Percentiles rank a stretch among this genome's conserved stretches.
Conservation (phyloP, 306 rosid species). For the Carpinus viminea region DNA sequence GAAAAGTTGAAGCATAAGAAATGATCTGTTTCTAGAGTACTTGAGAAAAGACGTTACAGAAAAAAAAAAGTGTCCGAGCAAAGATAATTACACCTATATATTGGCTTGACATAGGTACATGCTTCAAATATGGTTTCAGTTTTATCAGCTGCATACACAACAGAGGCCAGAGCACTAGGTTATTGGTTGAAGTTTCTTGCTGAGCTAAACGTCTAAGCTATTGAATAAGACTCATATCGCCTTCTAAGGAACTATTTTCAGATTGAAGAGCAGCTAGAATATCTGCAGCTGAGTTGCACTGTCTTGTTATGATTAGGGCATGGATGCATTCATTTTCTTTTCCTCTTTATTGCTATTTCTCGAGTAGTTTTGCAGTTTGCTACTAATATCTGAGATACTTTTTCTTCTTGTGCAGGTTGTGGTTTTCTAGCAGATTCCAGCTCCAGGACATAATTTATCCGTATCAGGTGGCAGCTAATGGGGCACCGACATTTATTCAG, state of each 20-base stretch:
- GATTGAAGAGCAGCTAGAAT: no score
- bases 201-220: not conserved
- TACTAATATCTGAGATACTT: constrained; percentile 28
- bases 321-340: constrained; percentile 2
- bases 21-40: not conserved
- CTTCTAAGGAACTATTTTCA: no score
- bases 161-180: not conserved
- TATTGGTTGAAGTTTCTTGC: not conserved
- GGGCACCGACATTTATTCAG: constrained; percentile 74
- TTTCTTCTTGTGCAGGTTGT: constrained; percentile 42
- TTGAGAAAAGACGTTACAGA: not conserved
- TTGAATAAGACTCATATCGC: not conserved
- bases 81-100: no score
- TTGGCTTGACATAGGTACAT: not conserved
- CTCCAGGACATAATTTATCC: constrained; percentile 21
- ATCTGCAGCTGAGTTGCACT: not conserved
- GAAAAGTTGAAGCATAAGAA: not conserved
- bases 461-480: constrained; percentile 48
- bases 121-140: not conserved
- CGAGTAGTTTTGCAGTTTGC: constrained; percentile 9
- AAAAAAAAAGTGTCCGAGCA: no score
- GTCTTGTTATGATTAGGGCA: not conserved
- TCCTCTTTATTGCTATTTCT: constrained; percentile 2
- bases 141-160: not conserved
- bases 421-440: constrained; percentile 26